Base-by-base conservation (phyloP, 1,284 basidiomycete species). In the Xerocomus amazonicus region DNA sequence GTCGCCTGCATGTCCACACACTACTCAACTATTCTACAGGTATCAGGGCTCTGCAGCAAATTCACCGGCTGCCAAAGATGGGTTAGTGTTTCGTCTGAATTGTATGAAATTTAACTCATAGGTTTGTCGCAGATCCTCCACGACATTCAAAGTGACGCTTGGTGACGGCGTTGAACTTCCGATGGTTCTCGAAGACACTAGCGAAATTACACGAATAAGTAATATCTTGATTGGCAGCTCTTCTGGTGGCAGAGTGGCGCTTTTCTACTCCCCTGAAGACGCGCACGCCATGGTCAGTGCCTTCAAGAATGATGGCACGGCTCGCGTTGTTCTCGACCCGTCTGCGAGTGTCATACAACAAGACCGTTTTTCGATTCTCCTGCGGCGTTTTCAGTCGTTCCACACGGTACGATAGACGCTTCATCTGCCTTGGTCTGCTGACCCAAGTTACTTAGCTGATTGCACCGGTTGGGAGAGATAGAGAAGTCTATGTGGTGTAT, bases 401-500 rank as follows among this genome's bases (percentile, higher is more conserved):
- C 73, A 77, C 43, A 64, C 81, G 60, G 83, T 83, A 61, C 42
- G 77, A 63, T 0, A 16, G 43, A 23, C 40, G 14, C n/a, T 48
- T 48, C 56, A 9, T 31, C 9, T 9, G 53, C 47, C 32, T 56
- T 49, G 39, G 9, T 13, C 1, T 28, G 12, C 47, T 61, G 14
- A 63, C 13, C 9, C n/a, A 19, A 12, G n/a, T 46, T 29, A 27
- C 45, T 35, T 45, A 84, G 82, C 82, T 82, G 58, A 66, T 83
- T 31, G 71, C 73, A 9, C 71, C 77, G 55, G 72, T 70, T 29
- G 78, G 75, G 4, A 57, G 61, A 29, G 72, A 75, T 4, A 57
- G 61, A 29, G 72, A 75, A 42, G 66, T 79, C 16, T 68, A 81
- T 28, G 78, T 74, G 7, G 74, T 83, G 53, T 82, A 76, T 48